Evolutionary conservation across 2,329 filamentous ascomycete genomes (phyloP), one percentile per base, ranked within the genome.

Genomic region (Fusarium piperis): DNA sequence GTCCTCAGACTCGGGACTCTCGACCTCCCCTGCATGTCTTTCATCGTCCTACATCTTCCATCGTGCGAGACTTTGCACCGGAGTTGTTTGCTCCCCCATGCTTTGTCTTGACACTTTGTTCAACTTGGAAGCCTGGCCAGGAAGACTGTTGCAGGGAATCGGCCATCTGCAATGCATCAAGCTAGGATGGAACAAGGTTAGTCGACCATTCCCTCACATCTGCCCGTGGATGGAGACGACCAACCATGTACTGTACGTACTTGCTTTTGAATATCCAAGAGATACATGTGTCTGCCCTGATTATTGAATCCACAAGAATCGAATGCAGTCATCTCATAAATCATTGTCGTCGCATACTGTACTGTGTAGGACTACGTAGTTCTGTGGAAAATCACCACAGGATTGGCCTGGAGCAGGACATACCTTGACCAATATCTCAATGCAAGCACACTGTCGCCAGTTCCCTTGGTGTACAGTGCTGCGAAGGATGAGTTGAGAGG

Each of bases 131-230:
- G 55, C 30, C 64, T 46, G 64, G 46, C 48, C 48, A 26, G 51
- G 23, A 61, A 66, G 59, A 53, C 18, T 39, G 56, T 59, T 59
- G 46, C 58, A 62, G 33, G 58, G 65, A 67, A 64, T 46, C 65
- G 60, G 51, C 66, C 52, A 52, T 64, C 39, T 70, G 53, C 23
- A 53, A 66, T 23, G 35, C 46, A 59, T 46, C 18, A 46, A 44
- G 33, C 70, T 72, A 70, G 33, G 12, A 59, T 64, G 12, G 9
- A 70, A 59, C 3, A 41, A 72, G 62, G 35, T 35, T 67, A 70
- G 66, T 53, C 28, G 8, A 23, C 8, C 32, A 12, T 51, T 56
- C 53, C 59, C 62, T 72, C 59, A 13, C 59, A 56, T 67, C 35
- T 51, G 38, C 63, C 58, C 51, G 63, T 51, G 38, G 57, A 41